Base-by-base conservation (phyloP, 2,329 filamentous ascomycete genomes). In the Diaporthe nobilis region DNA sequence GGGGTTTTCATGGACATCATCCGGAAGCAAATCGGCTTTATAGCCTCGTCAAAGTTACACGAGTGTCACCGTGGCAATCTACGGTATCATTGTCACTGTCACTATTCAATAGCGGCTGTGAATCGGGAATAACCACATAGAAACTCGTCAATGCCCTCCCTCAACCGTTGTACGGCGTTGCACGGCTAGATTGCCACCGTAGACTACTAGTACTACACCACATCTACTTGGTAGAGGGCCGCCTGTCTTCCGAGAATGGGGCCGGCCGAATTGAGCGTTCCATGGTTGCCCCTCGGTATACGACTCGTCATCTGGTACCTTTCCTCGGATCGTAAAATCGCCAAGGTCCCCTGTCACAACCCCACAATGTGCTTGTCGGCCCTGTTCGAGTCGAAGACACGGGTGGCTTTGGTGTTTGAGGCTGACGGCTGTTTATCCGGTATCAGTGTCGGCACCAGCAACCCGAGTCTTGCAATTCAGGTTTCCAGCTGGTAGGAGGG, bases 21-120 rank as follows among this genome's bases (percentile, higher is more conserved):
- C 65, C 65, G 65, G 65, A 70, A 70, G 65, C 65, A 70, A 70
- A 70, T 70, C 65, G 65, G 65, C 65, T 55, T 42, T 22, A 70
- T 42, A 28, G 65, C n/a, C 65, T 55, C 25, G 34, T n/a, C 47
- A 70, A 28, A 42, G 65, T 70, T 28, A 39, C 65, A 55, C 22
- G 65, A 9, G 47, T 70, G 49, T 55, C 22, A 70, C 65, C 49
- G 65, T 70, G 34, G 49, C 37, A 42, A 53, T 55, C 65, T 70
- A 39, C 17, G 7, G 47, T 28, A 28, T 70, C n/a, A 55, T 53
- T 28, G 34, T 70, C 65, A 55, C 65, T 55, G 49, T 70, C 65
- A 53, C n/a, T 13, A 37, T 55, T 55, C 65, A 53, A 68, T 68
- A 53, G 65, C 47, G 47, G 65, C 65, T 51, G 65, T 53, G 22